Conservation (phyloP, 1,139 yeast species). For the Arxiozyma heterogenica region DNA sequence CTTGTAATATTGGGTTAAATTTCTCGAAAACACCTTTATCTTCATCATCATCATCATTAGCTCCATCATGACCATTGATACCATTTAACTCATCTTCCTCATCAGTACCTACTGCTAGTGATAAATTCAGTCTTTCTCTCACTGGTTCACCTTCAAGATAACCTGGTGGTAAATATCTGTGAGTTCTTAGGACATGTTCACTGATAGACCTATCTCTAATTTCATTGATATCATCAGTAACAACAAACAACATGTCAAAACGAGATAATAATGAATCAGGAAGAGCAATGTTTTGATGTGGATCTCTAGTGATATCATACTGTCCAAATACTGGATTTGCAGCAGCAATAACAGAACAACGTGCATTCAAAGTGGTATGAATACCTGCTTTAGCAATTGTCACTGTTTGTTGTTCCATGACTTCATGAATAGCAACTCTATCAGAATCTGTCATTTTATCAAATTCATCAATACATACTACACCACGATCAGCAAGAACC, state of each 20-base stretch:
- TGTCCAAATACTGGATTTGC: slow-evolving; percentile 98
- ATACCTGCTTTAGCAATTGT: slow-evolving; percentile 98
- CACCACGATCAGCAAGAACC: slow-evolving; percentile 96
- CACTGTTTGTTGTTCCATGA: slow-evolving; percentile 98
- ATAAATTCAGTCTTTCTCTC: slow-evolving; percentile 60
- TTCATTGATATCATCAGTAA: slow-evolving; percentile 89
- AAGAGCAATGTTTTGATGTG: slow-evolving; percentile 90
- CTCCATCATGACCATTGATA: slow-evolving; percentile 15
- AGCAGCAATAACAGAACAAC: slow-evolving; percentile 96
- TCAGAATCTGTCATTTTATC: slow-evolving; percentile 97
- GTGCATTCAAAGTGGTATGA: slow-evolving; percentile 90
- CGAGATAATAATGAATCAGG: slow-evolving; percentile 96
- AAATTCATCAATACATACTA: slow-evolving; percentile 96
- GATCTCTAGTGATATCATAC: slow-evolving; percentile 92
- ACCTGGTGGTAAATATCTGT: slow-evolving; percentile 82
- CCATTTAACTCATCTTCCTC: slow-evolving; percentile 32
- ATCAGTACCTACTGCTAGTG: slow-evolving; percentile 70
- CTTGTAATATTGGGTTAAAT: slow-evolving; percentile 73
- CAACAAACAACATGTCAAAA: slow-evolving; percentile 90
- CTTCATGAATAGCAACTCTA: slow-evolving; percentile 97
- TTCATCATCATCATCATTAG: slow-evolving; percentile 31
- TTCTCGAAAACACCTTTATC: slow-evolving; percentile 61
- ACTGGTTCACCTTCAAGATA: slow-evolving; percentile 90
- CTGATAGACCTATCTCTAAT: slow-evolving; percentile 77
- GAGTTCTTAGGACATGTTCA: slow-evolving; percentile 93